Evolutionary conservation across 495 filamentous ascomycete genomes (phyloP), one percentile per base, ranked within the genome.

Genomic region (Lentithecium fluviatile): DNA sequence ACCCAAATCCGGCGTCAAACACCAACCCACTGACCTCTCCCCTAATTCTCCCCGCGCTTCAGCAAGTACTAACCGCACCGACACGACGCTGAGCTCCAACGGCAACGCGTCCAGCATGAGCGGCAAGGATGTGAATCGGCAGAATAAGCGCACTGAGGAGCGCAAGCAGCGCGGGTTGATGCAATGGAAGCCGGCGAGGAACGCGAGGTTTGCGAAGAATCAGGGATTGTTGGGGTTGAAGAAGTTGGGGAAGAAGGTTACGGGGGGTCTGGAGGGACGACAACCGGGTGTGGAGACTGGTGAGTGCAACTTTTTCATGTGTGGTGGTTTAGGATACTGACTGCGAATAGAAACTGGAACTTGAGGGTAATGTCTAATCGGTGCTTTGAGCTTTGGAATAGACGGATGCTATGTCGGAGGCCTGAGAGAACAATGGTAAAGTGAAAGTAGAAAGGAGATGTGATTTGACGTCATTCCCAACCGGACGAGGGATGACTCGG

Each of bases 121-220:
- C n/a, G 48, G 21, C 45, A 69, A 67, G 62, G 45, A 67, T 15
- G 42, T 62, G 21, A 72, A 85, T 68, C 78, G 78, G 64, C 74
- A 79, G 60, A 87, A 86, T 68, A 80, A 78, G 71, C 76, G 75
- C 52, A 79, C 83, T 23, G 71, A 88, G 63, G 83, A 87, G 65
- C 74, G 87, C 13, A 86, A 87, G 73, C 85, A 89, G 61, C 75
- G 86, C 34, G 87, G 86, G 10, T 57, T 88, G 65, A 88, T 89
- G 85, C 87, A 89, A 70, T 90, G 87, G 86, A 86, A 82, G 70
- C 86, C 87, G 23, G 80, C 86, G 76, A 73, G 87, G 64, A 85
- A 87, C 64, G 74, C 80, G 56, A 81, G 82, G 71, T 89, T 89
- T 58, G 86, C 85, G 37, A 88, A 88, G 75, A 80, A 89, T 66